A percentile compares a stretch with the other conserved stretches of the same genome.
These are phyloP conservation scores for Suillus discolor DNA, from an alignment of 768 basidiomycete genomes.

Conservation along the genomic window DNA sequence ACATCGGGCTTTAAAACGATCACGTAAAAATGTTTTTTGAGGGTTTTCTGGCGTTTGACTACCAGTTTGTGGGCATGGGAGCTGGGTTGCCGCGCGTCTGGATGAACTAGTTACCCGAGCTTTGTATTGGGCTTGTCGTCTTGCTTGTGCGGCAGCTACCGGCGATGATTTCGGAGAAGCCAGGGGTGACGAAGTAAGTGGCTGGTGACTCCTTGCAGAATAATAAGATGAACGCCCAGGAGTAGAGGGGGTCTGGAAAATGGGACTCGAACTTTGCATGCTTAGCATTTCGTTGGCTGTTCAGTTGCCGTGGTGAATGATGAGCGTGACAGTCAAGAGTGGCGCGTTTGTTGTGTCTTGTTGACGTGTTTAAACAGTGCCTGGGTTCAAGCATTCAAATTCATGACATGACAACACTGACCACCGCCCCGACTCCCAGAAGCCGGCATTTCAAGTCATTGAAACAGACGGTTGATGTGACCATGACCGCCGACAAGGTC, in stretches of 20 bases:
- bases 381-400: background rate
- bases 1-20: conserved; percentile 63
- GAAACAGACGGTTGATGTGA: background rate
- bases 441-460: background rate
- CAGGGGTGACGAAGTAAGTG: conserved; percentile 54
- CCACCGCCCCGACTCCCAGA: background rate
- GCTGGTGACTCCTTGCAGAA: conserved; percentile 34
- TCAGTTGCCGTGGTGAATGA: background rate
- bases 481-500: background rate
- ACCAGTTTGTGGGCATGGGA: conserved; percentile 16
- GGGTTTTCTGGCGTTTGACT: conserved; percentile 41
- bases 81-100: conserved; percentile 21
- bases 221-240: conserved; percentile 37
- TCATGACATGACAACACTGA: background rate
- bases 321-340: conserved; percentile 14
- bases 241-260: conserved; percentile 36
- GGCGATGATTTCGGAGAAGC: conserved; percentile 53
- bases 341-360: conserved; percentile 24
- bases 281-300: conserved; percentile 15
- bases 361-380: conserved; percentile 24
- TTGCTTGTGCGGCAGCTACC: conserved; percentile 43
- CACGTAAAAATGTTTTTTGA: conserved; percentile 57
- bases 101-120: conserved; percentile 33
- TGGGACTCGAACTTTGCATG: conserved; percentile 32
- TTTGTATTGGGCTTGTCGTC: conserved; percentile 62